These are phyloP conservation scores for Microbotryum intermedium DNA, from an alignment of 1,284 basidiomycete genomes.

Conservation along the genomic window DNA sequence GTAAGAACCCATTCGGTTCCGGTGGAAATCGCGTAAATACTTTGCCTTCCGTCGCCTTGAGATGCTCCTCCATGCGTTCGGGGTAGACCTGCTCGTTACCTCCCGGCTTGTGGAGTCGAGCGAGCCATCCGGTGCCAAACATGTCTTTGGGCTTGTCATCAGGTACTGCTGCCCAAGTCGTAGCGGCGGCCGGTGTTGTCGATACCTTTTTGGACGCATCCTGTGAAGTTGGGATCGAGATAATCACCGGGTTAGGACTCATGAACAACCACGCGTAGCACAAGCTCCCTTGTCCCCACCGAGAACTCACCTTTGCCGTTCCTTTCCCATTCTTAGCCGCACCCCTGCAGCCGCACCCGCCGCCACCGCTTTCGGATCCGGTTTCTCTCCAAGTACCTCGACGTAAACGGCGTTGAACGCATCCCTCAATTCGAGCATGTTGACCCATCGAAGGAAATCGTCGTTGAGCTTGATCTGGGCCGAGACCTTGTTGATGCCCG, in stretches of 20 bases:
- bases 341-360: constrained; percentile 48
- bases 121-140: constrained; percentile 92
- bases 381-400: constrained; percentile 67
- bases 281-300: constrained; percentile 22
- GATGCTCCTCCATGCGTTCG: constrained; percentile 69
- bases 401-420: constrained; percentile 70
- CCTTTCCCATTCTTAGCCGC: constrained; percentile 50
- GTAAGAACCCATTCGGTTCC: constrained; percentile 83
- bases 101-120: constrained; percentile 84
- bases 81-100: constrained; percentile 82
- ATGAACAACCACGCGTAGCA: no score
- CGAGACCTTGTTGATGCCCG: constrained; percentile 59
- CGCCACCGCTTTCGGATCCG: constrained; percentile 25
- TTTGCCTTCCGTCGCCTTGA: constrained; percentile 67
- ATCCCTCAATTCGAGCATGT: constrained; percentile 77
- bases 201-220: constrained; percentile 18
- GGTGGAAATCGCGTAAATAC: constrained; percentile 98
- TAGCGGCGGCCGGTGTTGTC: constrained; percentile 23
- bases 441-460: constrained; percentile 78
- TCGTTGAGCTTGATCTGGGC: constrained; percentile 56
- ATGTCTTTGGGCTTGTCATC: constrained; percentile 54
- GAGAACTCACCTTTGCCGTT: no score
- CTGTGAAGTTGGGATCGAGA: background rate
- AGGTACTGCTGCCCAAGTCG: constrained; percentile 35
- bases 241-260: no score